Percentiles rank a stretch among this genome's conserved stretches.
phyloP scores from a whole-genome alignment of 176 grass and related monocot genomes.

The Oryza rufipogon region DNA sequence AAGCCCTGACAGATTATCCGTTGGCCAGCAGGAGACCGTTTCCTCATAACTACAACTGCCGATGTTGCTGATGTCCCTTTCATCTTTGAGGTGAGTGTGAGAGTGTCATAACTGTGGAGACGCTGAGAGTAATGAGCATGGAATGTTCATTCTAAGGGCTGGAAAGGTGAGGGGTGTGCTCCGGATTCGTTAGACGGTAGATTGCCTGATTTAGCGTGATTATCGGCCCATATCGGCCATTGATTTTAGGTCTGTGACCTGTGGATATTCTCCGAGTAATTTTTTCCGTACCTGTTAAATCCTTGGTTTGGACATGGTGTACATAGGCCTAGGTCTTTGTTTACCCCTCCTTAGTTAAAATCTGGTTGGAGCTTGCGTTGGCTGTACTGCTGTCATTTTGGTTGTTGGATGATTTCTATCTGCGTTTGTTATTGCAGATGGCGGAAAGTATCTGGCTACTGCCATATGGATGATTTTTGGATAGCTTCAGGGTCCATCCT shows the following conservation, averaged over 20 bases:
- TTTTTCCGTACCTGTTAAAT: slow-evolving; percentile 29
- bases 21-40: slow-evolving; percentile 53
- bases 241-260: slow-evolving; percentile 57
- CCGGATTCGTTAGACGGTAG: slow-evolving; percentile 35
- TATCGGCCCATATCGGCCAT: slow-evolving; percentile 44
- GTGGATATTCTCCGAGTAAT: slow-evolving; percentile 41
- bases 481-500: no score
- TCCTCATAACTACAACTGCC: slow-evolving; percentile 32
- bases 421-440: background rate
- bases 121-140: background rate
- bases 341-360: slow-evolving; percentile 5
- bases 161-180: slow-evolving; percentile 14
- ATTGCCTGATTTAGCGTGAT: slow-evolving; percentile 43
- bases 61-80: slow-evolving; percentile 25
- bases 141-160: slow-evolving; percentile 1
- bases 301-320: slow-evolving; percentile 40
- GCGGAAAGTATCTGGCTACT: background rate
- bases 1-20: slow-evolving; percentile 40
- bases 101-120: background rate
- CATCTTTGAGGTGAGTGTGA: slow-evolving; percentile 28
- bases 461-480: no score
- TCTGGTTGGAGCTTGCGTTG: slow-evolving; percentile 19
- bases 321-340: slow-evolving; percentile 46
- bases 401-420: background rate
- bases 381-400: background rate